Evolutionary conservation across 2,329 filamentous ascomycete species (phyloP).

Genomic region (Colletotrichum musicola): DNA sequence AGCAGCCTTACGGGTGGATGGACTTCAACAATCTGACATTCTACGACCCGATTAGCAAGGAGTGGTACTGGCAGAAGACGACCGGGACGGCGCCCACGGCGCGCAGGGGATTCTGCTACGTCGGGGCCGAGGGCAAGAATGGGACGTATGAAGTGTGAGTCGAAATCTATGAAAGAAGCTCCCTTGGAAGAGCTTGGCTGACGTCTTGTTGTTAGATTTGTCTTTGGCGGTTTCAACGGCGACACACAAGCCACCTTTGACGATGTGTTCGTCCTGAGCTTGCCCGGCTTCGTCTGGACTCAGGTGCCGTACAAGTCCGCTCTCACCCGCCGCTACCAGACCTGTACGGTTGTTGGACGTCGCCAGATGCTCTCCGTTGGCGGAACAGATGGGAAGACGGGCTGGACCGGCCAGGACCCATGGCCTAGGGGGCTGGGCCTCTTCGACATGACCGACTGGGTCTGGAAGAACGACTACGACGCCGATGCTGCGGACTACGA

Average conservation of each 20-base stretch:
- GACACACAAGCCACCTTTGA: constrained; percentile 3
- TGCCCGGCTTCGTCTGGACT: constrained; percentile 38
- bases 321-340: constrained; percentile 1
- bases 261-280: constrained; percentile 35
- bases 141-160: constrained; percentile 39
- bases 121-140: constrained; percentile 23
- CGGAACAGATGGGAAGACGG: constrained; percentile 8
- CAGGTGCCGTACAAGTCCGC: constrained; percentile 28
- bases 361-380: constrained; percentile 37
- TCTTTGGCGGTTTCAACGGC: constrained; percentile 35
- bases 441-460: constrained; percentile 31
- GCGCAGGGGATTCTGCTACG: constrained; percentile 22
- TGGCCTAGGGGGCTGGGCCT: constrained; percentile 34
- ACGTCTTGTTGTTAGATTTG: constrained; percentile 19
- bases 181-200: background rate
- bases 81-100: constrained; percentile 28
- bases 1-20: background rate
- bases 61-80: constrained; percentile 34
- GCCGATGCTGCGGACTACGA: constrained; percentile 29
- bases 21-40: constrained; percentile 39
- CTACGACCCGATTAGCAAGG: constrained; percentile 30
- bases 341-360: constrained; percentile 30
- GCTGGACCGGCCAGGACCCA: constrained; percentile 14
- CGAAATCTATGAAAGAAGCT: no score
- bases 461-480: constrained; percentile 34